These are phyloP conservation scores for Thyridium curvatum DNA, from an alignment of 2,329 filamentous ascomycete species.

Conservation along the genomic window DNA sequence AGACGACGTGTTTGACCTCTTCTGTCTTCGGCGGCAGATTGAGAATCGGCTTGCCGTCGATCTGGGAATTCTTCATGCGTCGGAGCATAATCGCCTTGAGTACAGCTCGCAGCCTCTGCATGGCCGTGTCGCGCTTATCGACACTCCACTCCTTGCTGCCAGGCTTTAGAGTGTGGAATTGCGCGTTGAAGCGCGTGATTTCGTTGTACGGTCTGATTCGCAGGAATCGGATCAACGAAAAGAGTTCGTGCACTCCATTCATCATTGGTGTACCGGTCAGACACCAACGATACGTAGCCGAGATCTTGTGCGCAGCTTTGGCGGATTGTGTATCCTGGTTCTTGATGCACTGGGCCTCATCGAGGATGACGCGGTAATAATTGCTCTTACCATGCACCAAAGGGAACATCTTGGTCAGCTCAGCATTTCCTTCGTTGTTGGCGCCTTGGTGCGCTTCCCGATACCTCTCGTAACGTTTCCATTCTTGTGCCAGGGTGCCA, in stretches of 20 bases:
- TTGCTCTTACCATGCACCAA: constrained; percentile 52
- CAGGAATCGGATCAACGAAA: constrained; percentile 71
- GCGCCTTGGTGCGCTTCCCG: constrained; percentile 32
- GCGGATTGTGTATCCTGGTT: constrained; percentile 60
- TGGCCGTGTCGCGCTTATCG: constrained; percentile 42
- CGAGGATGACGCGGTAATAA: constrained; percentile 68
- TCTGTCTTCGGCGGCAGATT: constrained; percentile 60
- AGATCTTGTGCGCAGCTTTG: constrained; percentile 51
- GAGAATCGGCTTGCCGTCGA: constrained; percentile 75
- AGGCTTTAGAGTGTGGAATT: constrained; percentile 32
- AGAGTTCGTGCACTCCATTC: constrained; percentile 75
- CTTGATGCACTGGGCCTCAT: constrained; percentile 79
- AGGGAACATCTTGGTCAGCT: constrained; percentile 24
- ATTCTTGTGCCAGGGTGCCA: constrained; percentile 62
- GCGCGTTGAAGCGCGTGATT: constrained; percentile 52
- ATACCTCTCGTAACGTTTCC: constrained; percentile 53
- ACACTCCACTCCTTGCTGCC: constrained; percentile 12
- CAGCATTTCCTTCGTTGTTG: constrained; percentile 21
- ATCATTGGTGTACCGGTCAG: constrained; percentile 84
- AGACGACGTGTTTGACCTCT: constrained; percentile 54
- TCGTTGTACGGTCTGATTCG: constrained; percentile 68
- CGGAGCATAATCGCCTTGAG: constrained; percentile 77
- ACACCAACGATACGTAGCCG: constrained; percentile 61
- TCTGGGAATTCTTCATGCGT: constrained; percentile 70
- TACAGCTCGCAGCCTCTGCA: constrained; percentile 66